phyloP scores from a whole-genome alignment of 768 basidiomycete genomes.

The Boletus coccyginus region DNA sequence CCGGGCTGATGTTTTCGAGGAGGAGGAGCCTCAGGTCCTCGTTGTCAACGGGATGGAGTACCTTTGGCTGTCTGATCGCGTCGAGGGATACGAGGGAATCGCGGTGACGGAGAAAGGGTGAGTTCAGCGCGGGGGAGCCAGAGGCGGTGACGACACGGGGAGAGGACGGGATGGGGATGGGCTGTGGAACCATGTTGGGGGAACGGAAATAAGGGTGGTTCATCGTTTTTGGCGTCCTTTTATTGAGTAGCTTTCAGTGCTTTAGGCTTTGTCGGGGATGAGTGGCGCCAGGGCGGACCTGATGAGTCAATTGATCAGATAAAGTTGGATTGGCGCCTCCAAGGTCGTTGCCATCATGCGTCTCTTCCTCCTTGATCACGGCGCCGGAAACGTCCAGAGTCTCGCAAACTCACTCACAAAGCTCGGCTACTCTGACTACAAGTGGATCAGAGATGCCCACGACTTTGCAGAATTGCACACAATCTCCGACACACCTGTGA shows the following conservation, averaged over 20 bases:
- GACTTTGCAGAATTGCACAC: conserved; percentile 65
- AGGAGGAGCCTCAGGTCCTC: conserved; percentile 79
- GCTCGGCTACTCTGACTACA: conserved; percentile 76
- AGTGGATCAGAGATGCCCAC: conserved; percentile 78
- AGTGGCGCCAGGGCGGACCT: neutral
- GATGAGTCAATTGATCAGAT: neutral
- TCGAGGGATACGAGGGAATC: conserved; percentile 34
- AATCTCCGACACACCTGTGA: conserved; percentile 54
- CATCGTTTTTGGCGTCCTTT: conserved; percentile 9
- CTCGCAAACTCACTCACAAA: conserved; percentile 87
- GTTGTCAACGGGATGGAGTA: conserved; percentile 81
- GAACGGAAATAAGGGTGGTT: conserved; percentile 12
- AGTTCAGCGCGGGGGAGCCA: conserved; percentile 45
- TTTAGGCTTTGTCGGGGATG: neutral
- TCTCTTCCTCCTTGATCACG: conserved; percentile 94
- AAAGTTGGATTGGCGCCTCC: neutral
- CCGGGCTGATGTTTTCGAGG: conserved; percentile 93
- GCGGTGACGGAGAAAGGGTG: conserved; percentile 38
- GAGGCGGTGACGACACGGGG: conserved; percentile 46
- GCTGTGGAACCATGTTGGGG: conserved; percentile 41
- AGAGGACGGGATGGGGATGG: conserved; percentile 43
- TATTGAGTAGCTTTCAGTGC: neutral
- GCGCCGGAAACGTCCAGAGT: conserved; percentile 92
- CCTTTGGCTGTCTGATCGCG: conserved; percentile 54
- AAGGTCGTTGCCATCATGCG: conserved; percentile 32